Base-by-base conservation (phyloP, 176 grass and related monocot genomes). In the Oropetium thomaeum region DNA sequence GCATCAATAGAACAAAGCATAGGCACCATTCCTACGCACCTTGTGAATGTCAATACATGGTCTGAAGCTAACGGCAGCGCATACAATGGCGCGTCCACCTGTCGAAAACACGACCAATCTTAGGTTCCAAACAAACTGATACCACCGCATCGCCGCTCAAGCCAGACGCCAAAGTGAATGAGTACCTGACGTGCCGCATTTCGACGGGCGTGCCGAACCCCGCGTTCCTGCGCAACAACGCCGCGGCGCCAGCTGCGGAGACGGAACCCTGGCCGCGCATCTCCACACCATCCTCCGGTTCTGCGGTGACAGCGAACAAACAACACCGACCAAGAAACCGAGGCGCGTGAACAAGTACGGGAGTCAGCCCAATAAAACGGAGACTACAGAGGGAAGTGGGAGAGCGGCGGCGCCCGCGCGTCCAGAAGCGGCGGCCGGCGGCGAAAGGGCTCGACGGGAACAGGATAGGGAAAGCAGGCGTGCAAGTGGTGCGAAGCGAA, bases 21-120 rank as follows among this genome's bases (percentile, higher is more conserved):
- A 39, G 39, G 19, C 10, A 38, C 12, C 35, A 45, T 15, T 59
- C n/a, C 15, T 38, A 77, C 81, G 7, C 22, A 98, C 89, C 96
- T 99, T 90, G 82, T 99, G 96, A 55, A 99, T 92, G 83, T 99
- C 91, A 16, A 99, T 95, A 48, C 91, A 99, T 3, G 96, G 91
- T 19, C 85, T 88, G 82, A 99, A 95, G 60, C 45, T 71, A 32
- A 87, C 75, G 0, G 79, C 59, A 20, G 79, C 29, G 52, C 89
- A 99, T 32, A 37, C 47, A 49, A 87, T 15, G 1, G 44, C 40
- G 60, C 74, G 58, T 29, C 57, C 17, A 51, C 75, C 77, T 81
- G 76, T 65, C 65, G 44, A 83, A 84, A 14, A 59, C 44, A 54
- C 53, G 15, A 31, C 19, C 49, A 74, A 73, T 70, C 10, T 69